These are phyloP conservation scores for Dendrobium catenatum DNA, from an alignment of 106 monocot species.

Conservation along the genomic window DNA sequence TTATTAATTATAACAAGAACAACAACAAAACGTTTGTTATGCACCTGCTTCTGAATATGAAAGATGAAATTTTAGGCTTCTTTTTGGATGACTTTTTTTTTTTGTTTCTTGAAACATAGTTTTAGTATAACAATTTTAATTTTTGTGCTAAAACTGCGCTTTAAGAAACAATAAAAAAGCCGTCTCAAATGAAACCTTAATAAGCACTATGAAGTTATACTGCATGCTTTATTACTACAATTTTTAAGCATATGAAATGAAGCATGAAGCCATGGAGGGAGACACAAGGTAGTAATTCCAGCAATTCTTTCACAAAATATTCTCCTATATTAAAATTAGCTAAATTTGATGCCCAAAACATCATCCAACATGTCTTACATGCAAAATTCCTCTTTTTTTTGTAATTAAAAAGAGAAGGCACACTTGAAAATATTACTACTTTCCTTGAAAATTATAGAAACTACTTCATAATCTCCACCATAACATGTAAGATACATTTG, in stretches of 20 bases:
- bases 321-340: no score
- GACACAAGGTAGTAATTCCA: not conserved
- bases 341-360: not conserved
- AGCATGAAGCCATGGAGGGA: not conserved
- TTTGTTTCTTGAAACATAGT: no score
- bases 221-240: not conserved
- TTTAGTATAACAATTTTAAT: no score
- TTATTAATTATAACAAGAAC: not conserved
- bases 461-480: no score
- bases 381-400: not conserved
- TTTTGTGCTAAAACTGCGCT: no score
- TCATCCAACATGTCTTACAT: not conserved
- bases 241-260: not conserved
- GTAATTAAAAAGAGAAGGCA: not conserved
- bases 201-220: not conserved
- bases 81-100: no score
- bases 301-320: not conserved
- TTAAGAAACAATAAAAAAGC: no score
- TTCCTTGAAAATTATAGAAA: no score
- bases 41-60: not conserved
- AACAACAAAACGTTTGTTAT: not conserved
- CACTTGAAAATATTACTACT: not conserved
- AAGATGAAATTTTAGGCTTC: not conserved
- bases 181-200: not conserved
- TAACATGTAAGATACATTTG: no score